These are phyloP conservation scores for Betula pendula DNA, from an alignment of 306 rosid species.

Conservation along the genomic window DNA sequence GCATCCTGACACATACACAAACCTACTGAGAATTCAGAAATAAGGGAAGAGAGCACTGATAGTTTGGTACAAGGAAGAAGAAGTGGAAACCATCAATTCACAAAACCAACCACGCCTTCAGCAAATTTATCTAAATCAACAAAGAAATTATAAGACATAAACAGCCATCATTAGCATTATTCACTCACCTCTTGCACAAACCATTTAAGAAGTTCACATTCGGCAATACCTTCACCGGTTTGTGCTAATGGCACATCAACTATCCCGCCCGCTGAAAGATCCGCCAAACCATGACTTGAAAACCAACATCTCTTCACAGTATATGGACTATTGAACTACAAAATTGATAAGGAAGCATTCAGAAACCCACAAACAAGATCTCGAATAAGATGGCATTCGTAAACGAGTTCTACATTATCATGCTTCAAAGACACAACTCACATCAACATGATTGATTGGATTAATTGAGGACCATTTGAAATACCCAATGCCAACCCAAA, in stretches of 20 bases:
- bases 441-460: not conserved
- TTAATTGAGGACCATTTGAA: not conserved
- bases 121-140: not conserved
- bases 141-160: not conserved
- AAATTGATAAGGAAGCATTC: not conserved
- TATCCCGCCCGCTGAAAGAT: conserved; percentile 37
- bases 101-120: not conserved
- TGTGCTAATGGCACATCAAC: conserved; percentile 91
- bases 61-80: not conserved
- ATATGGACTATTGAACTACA: conserved; percentile 38
- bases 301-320: conserved; percentile 37
- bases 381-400: not conserved
- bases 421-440: not conserved
- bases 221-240: conserved; percentile 99
- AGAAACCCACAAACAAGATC: not conserved
- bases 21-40: not conserved
- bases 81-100: not conserved
- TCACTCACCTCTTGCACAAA: conserved; percentile 78
- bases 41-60: not conserved
- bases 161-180: not conserved
- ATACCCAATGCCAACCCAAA: not conserved
- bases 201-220: conserved; percentile 97
- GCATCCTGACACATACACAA: not conserved
- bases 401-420: not conserved
- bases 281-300: conserved; percentile 52